Conservation (phyloP, 2,329 filamentous ascomycete species). For the Ophiognomonia clavigignenti-juglandacearum region DNA sequence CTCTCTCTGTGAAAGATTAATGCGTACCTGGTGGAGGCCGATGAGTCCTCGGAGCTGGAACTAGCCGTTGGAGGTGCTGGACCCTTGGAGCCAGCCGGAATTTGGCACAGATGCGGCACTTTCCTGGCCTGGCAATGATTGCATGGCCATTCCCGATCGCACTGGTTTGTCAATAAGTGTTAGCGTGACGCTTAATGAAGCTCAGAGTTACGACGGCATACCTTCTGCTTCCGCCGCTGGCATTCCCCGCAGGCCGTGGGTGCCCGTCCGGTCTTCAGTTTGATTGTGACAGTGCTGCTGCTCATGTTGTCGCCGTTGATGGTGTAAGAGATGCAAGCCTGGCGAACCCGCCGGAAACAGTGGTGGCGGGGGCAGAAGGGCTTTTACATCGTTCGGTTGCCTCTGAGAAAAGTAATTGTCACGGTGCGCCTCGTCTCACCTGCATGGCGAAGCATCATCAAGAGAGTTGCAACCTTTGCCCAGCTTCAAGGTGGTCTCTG, state of each 20-base stretch:
- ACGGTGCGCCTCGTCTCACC: too few relatives aligned
- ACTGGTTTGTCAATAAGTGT: too few relatives aligned
- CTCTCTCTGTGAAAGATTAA: neutral
- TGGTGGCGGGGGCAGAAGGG: too few relatives aligned
- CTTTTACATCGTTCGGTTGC: too few relatives aligned
- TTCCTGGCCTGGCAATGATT: conserved; percentile 42
- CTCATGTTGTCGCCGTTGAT: neutral
- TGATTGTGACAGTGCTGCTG: neutral
- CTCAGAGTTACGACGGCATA: conserved; percentile 2
- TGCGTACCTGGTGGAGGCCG: neutral
- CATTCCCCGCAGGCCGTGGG: conserved; percentile 38
- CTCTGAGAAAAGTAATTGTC: too few relatives aligned
- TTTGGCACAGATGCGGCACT: conserved; percentile 42
- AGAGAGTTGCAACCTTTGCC: too few relatives aligned
- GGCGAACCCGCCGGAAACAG: too few relatives aligned
- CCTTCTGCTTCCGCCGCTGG: conserved; percentile 45
- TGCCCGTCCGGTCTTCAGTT: neutral
- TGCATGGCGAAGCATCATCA: too few relatives aligned
- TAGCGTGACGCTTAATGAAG: too few relatives aligned
- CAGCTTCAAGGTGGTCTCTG: too few relatives aligned
- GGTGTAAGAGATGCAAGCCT: too few relatives aligned
- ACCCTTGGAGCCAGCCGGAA: conserved; percentile 27
- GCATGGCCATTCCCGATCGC: conserved; percentile 44
- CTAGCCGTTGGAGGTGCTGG: neutral
- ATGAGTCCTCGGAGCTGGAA: neutral